Percentiles rank a stretch among this genome's conserved stretches.
Evolutionary conservation across 1,139 yeast species (phyloP).

Genomic region (Keqinozyma sinolaborantium): DNA sequence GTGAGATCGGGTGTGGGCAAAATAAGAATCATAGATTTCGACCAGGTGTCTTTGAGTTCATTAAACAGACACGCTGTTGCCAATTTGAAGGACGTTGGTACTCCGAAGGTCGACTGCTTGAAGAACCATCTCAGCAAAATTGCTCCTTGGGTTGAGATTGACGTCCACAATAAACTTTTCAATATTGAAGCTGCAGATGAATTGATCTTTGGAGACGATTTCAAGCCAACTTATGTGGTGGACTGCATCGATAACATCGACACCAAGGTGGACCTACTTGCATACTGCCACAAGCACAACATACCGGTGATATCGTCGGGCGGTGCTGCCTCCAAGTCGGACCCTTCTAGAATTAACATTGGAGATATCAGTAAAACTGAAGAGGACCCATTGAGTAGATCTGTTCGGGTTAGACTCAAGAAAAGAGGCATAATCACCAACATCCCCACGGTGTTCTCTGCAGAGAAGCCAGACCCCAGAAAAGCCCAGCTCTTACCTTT

Average conservation of each 20-base stretch:
- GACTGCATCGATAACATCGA: conserved; percentile 97
- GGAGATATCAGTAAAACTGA: conserved; percentile 56
- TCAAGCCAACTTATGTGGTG: conserved; percentile 68
- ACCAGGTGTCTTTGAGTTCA: conserved; percentile 89
- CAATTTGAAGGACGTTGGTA: conserved; percentile 82
- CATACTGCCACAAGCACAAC: conserved; percentile 59
- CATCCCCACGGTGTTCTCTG: conserved; percentile 85
- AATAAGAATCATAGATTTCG: conserved; percentile 84
- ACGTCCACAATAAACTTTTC: conserved; percentile 77
- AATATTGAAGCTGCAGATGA: conserved; percentile 59
- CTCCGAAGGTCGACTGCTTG: conserved; percentile 79
- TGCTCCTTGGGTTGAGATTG: conserved; percentile 90
- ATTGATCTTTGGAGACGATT: conserved; percentile 51
- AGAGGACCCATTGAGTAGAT: conserved; percentile 90
- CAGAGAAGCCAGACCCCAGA: conserved; percentile 94
- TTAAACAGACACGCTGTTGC: conserved; percentile 95
- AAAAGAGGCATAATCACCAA: conserved; percentile 71
- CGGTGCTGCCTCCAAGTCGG: conserved; percentile 85
- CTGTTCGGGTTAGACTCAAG: conserved; percentile 80
- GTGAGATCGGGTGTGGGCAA: conserved; percentile 85
- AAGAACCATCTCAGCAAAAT: conserved; percentile 59
- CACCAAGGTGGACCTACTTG: conserved; percentile 85
- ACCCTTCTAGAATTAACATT: conserved; percentile 44
- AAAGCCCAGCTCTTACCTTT: conserved; percentile 85
- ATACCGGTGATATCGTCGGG: conserved; percentile 79